Percentiles rank a stretch among this genome's conserved stretches.
phyloP scores from a whole-genome alignment of 495 filamentous ascomycete genomes.

The Neurospora sp. region DNA sequence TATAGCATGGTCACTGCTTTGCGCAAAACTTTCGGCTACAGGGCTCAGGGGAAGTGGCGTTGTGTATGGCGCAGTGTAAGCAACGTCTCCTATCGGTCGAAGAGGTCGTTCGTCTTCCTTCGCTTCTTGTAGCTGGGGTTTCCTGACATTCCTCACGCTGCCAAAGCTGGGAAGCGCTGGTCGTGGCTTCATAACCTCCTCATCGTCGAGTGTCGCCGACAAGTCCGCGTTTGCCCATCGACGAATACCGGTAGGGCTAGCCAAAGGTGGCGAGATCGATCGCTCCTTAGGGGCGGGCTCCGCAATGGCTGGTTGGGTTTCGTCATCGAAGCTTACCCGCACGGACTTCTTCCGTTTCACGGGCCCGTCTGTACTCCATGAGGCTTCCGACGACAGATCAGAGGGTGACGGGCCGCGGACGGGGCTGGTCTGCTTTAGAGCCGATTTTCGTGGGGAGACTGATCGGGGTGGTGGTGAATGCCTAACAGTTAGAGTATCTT shows the following conservation, averaged over 20 bases:
- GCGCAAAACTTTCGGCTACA: conserved; percentile 16
- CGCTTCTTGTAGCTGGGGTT: conserved; percentile 21
- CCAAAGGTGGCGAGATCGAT: conserved; percentile 35
- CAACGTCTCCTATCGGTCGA: conserved; percentile 29
- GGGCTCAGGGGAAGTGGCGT: conserved; percentile 1
- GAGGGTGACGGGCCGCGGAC: conserved; percentile 36
- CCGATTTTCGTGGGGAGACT: conserved; percentile 77
- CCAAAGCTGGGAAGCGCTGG: conserved; percentile 77
- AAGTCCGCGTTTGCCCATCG: conserved; percentile 35
- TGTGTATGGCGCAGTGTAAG: conserved; percentile 10
- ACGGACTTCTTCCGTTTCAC: conserved; percentile 54
- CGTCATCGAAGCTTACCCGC: conserved; percentile 83
- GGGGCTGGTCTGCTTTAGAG: conserved; percentile 59
- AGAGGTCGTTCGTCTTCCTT: conserved; percentile 36
- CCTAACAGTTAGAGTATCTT: conserved; percentile 44
- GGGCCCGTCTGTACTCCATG: conserved; percentile 39
- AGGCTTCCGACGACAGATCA: conserved; percentile 31
- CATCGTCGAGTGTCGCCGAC: conserved; percentile 39
- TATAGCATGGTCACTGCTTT: conserved; percentile 58
- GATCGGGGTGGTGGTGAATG: conserved; percentile 75
- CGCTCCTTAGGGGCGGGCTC: conserved; percentile 45
- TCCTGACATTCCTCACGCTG: conserved; percentile 51
- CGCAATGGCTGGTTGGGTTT: conserved; percentile 33
- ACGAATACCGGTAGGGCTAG: conserved; percentile 44
- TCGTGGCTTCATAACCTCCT: conserved; percentile 65